These are phyloP conservation scores for Tylopilus intermedius DNA, from an alignment of 768 basidiomycete genomes.

Conservation along the genomic window DNA sequence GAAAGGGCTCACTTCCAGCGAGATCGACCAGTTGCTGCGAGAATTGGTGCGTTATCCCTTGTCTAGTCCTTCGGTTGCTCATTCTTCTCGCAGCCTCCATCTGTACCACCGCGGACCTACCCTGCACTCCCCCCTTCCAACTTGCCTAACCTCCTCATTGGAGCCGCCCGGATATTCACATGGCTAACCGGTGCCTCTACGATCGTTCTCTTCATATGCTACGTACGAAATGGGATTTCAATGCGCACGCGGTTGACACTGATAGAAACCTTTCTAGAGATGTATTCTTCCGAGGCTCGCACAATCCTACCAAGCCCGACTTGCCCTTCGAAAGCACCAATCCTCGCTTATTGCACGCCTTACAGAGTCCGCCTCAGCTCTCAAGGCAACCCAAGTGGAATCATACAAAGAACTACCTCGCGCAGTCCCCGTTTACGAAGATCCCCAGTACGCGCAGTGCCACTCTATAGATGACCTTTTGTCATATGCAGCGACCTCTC, in stretches of 20 bases:
- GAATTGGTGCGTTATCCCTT: slow-evolving; percentile 43
- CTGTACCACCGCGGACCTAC: slow-evolving; percentile 68
- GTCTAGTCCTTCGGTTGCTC: slow-evolving; percentile 1
- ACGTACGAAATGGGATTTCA: slow-evolving; percentile 41
- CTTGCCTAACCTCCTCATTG: slow-evolving; percentile 61
- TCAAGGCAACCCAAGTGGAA: slow-evolving; percentile 54
- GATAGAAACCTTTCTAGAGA: slow-evolving; percentile 39
- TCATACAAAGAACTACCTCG: slow-evolving; percentile 55
- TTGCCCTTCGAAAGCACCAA: slow-evolving; percentile 58
- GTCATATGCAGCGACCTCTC: slow-evolving; percentile 8
- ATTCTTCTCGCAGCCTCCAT: slow-evolving; percentile 33
- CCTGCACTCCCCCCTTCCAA: slow-evolving; percentile 66
- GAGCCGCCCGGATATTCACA: slow-evolving; percentile 51
- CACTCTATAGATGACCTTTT: slow-evolving; percentile 41
- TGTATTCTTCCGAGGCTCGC: slow-evolving; percentile 65
- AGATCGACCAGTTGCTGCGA: slow-evolving; percentile 55
- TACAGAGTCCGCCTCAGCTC: slow-evolving; percentile 47
- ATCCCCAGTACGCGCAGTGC: slow-evolving; percentile 38
- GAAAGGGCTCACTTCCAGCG: slow-evolving; percentile 60
- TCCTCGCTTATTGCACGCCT: slow-evolving; percentile 50
- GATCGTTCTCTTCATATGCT: slow-evolving; percentile 55
- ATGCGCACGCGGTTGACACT: neutral
- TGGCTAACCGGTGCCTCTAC: slow-evolving; percentile 69
- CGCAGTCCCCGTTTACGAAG: slow-evolving; percentile 48
- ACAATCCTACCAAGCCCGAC: slow-evolving; percentile 55